Evolutionary conservation across 2,329 filamentous ascomycete species (phyloP), one percentile per base, ranked within the genome.

Genomic region (Beauveria brongniartii): DNA sequence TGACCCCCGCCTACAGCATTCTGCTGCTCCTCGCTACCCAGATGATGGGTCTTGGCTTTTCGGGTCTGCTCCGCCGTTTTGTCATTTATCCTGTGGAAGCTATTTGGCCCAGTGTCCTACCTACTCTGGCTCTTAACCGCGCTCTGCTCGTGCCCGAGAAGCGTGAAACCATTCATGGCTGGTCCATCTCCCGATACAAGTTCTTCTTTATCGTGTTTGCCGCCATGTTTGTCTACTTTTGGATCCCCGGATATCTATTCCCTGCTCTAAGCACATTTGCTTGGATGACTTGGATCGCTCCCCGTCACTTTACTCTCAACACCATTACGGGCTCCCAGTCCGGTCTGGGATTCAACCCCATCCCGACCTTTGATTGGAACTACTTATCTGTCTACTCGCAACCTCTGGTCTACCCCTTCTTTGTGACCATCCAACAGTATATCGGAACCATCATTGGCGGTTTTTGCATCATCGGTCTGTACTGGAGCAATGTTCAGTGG

Each of bases 201-300:
- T 69, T 78, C 63, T 79, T 76, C 64, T 75, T 74, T 63, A 66
- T 73, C 55, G 67, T 67, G 12, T 72, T 71, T 12, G 22, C 66
- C 41, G 65, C 64, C 37, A 77, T 77, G 71, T 75, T 77, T 54
- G 43, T 78, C 24, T 79, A 75, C 67, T 79, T 76, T 66, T 79
- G 75, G 75, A 67, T 80, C 18, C 77, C 77, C 0, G 72, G 72
- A 12, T 77, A 73, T 52, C 67, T 79, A 1, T 79, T 78, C 65
- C 71, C 69, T 1, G 75, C 74, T 1, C 67, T 78, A 6, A 69
- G 69, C 16, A 71, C 72, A 1, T 78, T 79, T 68, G 76, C 75
- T 67, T 79, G 76, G 76, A 78, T 79, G 69, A 74, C 74, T 0
- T 79, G 76, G 77, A 78, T 78, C 22, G 69, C 75, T 1, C 77